Percentiles rank a stretch among this genome's conserved stretches.
Conservation (phyloP, 176 grass and related monocot genomes). For the Ensete glaucum region DNA sequence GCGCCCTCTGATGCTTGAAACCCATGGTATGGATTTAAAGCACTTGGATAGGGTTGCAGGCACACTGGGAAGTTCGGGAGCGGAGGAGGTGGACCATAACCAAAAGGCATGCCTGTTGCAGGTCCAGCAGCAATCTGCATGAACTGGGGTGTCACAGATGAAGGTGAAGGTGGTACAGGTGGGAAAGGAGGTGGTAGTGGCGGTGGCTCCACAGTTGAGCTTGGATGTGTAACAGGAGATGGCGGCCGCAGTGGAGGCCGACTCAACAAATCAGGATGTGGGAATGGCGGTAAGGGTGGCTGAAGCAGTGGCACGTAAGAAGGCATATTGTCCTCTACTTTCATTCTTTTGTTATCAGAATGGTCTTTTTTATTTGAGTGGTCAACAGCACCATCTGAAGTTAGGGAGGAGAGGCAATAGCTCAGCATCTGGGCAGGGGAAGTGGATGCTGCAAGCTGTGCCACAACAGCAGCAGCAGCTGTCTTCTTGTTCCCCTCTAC, state of each 20-base stretch:
- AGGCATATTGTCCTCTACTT: constrained; percentile 1
- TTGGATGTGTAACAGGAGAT: constrained; percentile 1
- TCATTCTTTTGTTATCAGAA: constrained; percentile 18
- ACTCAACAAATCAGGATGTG: constrained; percentile 1
- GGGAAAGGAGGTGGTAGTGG: constrained; percentile 1
- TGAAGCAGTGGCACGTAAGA: not conserved
- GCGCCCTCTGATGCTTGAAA: constrained; percentile 10
- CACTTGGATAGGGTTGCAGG: constrained; percentile 3
- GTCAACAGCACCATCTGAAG: not conserved
- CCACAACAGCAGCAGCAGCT: not conserved
- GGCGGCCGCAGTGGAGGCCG: constrained; percentile 5
- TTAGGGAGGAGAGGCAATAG: constrained; percentile 9
- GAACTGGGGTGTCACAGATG: constrained; percentile 6
- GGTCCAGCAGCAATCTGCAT: constrained; percentile 1
- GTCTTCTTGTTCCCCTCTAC: not conserved
- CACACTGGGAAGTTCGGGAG: not conserved
- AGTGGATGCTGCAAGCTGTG: constrained; percentile 4
- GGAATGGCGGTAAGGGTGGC: not conserved
- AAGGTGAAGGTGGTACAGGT: not conserved
- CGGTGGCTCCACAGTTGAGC: not conserved
- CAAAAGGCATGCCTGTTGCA: not conserved
- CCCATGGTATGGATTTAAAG: not conserved
- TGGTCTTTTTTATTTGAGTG: constrained; percentile 6
- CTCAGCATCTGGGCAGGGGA: constrained; percentile 19
- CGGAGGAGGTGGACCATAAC: not conserved